Percentiles rank a stretch among this genome's conserved stretches.
phyloP scores from a whole-genome alignment of 1,284 basidiomycete genomes.

The Sparassis latifolia region DNA sequence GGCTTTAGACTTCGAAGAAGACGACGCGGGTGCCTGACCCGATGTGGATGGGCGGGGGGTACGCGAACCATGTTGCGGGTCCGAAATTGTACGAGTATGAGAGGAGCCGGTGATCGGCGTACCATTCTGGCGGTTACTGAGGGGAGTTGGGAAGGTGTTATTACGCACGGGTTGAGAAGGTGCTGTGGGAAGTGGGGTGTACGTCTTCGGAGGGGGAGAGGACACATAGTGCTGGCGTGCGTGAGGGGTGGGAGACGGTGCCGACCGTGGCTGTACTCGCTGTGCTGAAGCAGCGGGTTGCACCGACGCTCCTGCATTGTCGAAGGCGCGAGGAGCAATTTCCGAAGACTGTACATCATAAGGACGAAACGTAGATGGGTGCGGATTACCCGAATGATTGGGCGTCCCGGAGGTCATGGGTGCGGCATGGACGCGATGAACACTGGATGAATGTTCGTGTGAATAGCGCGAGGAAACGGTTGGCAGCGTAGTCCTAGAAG shows the following conservation, averaged over 20 bases:
- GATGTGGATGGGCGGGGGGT: constrained; percentile 2
- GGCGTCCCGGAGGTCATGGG: not conserved
- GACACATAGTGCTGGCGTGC: constrained; percentile 12
- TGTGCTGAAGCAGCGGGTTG: constrained; percentile 8
- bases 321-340: constrained; percentile 9
- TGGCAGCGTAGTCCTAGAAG: constrained; percentile 1
- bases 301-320: constrained; percentile 3
- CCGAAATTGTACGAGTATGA: constrained; percentile 22
- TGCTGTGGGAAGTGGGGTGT: constrained; percentile 10
- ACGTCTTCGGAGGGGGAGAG: constrained; percentile 12
- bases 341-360: constrained; percentile 10
- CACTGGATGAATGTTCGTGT: constrained; percentile 6
- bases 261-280: constrained; percentile 20
- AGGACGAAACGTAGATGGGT: not conserved
- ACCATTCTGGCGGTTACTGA: constrained; percentile 3
- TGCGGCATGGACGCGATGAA: constrained; percentile 3
- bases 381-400: not conserved
- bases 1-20: not conserved
- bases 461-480: not conserved
- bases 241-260: constrained; percentile 20
- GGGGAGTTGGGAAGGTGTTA: constrained; percentile 14
- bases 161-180: constrained; percentile 18
- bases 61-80: constrained; percentile 16
- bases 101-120: constrained; percentile 6
- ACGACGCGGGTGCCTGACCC: constrained; percentile 8